These are phyloP conservation scores for Skeletonema menzelii DNA, from an alignment of 108 stramenopile genomes.

Conservation along the genomic window DNA sequence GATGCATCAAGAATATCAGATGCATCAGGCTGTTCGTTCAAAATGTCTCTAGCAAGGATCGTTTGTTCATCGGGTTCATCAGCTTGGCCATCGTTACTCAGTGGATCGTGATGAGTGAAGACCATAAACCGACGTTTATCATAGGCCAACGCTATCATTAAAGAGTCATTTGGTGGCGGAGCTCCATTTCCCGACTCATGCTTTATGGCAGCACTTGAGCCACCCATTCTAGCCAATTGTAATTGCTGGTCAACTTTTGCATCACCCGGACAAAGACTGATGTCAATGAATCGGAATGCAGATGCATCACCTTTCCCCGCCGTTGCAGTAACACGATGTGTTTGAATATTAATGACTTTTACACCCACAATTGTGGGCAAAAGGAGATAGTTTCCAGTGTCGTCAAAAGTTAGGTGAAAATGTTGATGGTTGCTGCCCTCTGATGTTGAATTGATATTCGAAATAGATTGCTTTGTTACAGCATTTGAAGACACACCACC, in stretches of 20 bases:
- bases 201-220: constrained; percentile 46
- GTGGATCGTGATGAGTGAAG: constrained; percentile 88
- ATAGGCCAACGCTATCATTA: constrained; percentile 82
- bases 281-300: constrained; percentile 78
- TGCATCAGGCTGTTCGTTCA: constrained; percentile 93
- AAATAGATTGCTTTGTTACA: constrained; percentile 22
- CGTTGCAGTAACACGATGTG: constrained; percentile 74
- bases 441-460: constrained; percentile 16
- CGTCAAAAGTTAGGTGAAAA: constrained; percentile 75
- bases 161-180: constrained; percentile 67
- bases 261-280: constrained; percentile 87
- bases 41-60: constrained; percentile 79
- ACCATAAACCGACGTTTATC: constrained; percentile 92
- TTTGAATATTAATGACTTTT: constrained; percentile 89
- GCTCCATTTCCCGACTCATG: constrained; percentile 17
- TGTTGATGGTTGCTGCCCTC: constrained; percentile 36
- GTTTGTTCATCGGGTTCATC: constrained; percentile 49
- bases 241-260: constrained; percentile 93
- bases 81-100: constrained; percentile 30
- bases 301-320: constrained; percentile 89
- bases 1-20: constrained; percentile 67
- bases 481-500: constrained; percentile 29
- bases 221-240: constrained; percentile 69
- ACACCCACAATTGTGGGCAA: constrained; percentile 91
- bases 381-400: constrained; percentile 83